Base-by-base conservation (phyloP, 1,284 basidiomycete genomes). In the Hemileia vastatrix region DNA sequence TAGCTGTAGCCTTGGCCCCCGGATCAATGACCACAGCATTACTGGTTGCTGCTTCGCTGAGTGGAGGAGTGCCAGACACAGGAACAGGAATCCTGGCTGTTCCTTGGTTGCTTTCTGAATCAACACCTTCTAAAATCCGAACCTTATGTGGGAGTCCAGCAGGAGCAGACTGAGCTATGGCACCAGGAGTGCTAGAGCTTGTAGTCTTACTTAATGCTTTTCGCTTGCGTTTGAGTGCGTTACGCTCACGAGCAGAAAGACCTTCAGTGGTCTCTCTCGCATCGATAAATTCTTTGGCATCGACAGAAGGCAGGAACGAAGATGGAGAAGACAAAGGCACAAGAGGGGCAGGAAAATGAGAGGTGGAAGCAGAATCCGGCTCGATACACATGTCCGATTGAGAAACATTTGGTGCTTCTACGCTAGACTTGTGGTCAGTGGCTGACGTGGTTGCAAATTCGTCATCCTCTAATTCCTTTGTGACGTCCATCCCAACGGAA, bases 211-310 rank as follows among this genome's bases (percentile, higher is more conserved):
- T 89, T n/a, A 90, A 89, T 13, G 83, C 80, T 72, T 94, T 95
- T 54, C 90, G 84, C 72, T 94, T 94, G 18, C 91, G 83, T 74
- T 95, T 95, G 36, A 94, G 80, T 51, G 90, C 82, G 74, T 94
- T 95, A 36, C 87, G 84, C 74, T 95, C 91, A 53, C 91, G 82
- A 15, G 90, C 90, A 13, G 88, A 89, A 47, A 90, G 77, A 3
- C 79, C 79, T 18, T 65, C 63, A 58, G 8, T 57, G 31, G 8
- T 59, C 58, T 11, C 67, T 1, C 67, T 61, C 0, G 65, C 68
- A 15, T 55, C 65, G 23, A 65, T 64, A 2, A 53, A 52, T 32
- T 66, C 67, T 15, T 63, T 64, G 2, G 27, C 52, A 1, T 67
- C 66, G 50, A 32, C 63, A 13, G 59, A 2, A 1, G 53, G 11